Percentiles rank a stretch among this genome's conserved stretches.
Evolutionary conservation across 176 grass and related monocot genomes (phyloP).

Genomic region (Rhynchospora breviuscula): DNA sequence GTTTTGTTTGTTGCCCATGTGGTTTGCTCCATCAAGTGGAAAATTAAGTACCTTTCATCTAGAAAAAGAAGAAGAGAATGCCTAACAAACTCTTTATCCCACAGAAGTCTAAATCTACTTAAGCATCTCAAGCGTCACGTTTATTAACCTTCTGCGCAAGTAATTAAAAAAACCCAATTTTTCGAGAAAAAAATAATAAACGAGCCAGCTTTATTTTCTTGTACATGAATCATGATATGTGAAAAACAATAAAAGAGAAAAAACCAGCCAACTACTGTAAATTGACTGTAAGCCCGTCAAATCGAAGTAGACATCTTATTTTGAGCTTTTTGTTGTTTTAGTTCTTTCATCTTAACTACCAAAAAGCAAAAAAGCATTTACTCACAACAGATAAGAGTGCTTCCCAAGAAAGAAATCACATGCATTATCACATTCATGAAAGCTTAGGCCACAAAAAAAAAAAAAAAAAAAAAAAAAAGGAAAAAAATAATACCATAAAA

Average conservation of each 20-base stretch:
- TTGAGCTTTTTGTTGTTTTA: constrained; percentile 5
- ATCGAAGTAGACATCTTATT: neutral
- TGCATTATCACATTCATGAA: neutral
- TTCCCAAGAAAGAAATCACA: constrained; percentile 3
- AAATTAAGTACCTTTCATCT: neutral
- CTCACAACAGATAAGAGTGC: neutral
- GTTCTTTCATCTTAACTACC: neutral
- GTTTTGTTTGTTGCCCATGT: neutral
- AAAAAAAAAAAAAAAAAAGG: neutral
- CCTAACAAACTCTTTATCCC: neutral
- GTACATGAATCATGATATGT: neutral
- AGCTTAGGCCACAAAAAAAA: neutral
- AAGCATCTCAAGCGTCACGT: neutral
- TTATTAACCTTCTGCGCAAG: neutral
- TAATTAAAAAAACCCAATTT: neutral
- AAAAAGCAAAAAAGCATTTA: constrained; percentile 5
- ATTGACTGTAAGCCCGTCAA: neutral
- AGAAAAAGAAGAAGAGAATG: neutral
- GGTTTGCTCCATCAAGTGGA: neutral
- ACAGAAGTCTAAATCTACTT: neutral
- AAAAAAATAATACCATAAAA: too few species aligned
- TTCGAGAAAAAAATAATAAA: neutral
- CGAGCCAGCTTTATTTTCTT: neutral
- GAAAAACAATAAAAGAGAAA: neutral
- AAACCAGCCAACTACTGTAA: neutral